Evolutionary conservation across 1,139 yeast genomes (phyloP), one percentile per base, ranked within the genome.

Genomic region (Diutina siamensis): DNA sequence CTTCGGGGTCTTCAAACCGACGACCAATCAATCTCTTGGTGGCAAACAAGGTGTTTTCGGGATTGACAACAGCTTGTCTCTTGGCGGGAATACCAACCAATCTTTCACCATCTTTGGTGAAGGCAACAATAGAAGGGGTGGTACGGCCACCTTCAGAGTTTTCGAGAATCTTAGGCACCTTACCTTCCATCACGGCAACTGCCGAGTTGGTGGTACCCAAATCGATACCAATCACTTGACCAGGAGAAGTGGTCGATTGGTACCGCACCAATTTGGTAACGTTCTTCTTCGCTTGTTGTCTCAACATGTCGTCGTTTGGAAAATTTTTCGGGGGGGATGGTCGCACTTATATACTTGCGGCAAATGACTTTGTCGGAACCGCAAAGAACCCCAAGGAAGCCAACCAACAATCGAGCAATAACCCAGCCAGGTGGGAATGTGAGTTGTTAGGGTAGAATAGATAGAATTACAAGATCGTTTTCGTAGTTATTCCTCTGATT

Each of bases 161-260:
- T 74, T 89, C 97, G 59, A 92, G 84, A 59, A 94, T 94, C 73
- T 87, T 87, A 59, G 98, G 97, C 50, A 83, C 71, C 71, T 87
- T 85, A 65, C 98, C 98, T 70, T 87, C 95, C 95, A 92, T 89
- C 55, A 92, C 73, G 51, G 98, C 98, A 54, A 92, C 98, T 50
- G 98, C 97, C 48, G 98, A 92, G 80, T 92, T 92, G 69, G 97
- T 92, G 68, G 97, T 92, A 74, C 98, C 98, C 67, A 92, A 78
- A 74, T 92, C 98, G 64, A 92, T 89, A 76, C 98, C 98, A 62
- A 92, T 89, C 50, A 92, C 97, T 59, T 89, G 76, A 48, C 88
- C 88, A 57, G 64, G 83, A 60, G 71, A 74, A 55, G 55, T 60
- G 48, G 74, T 68, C 47, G 76, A 68, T 64, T 74, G 73, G 67